phyloP scores from a whole-genome alignment of 2,329 filamentous ascomycete genomes.

The Fusarium tanahbumbuense region DNA sequence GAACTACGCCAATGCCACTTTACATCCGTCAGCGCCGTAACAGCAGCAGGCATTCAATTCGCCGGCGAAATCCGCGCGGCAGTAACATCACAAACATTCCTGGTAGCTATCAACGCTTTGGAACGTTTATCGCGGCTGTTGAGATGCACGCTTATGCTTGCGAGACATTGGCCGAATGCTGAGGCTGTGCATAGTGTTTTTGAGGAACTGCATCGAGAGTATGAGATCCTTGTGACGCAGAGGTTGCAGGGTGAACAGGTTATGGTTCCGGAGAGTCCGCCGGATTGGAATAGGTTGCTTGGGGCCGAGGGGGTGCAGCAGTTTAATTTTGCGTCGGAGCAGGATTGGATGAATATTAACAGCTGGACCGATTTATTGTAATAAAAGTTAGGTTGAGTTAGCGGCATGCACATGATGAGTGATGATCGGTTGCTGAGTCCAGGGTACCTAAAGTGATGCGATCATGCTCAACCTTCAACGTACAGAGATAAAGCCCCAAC shows the following conservation, averaged over 20 bases:
- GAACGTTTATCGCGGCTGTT: conserved; percentile 36
- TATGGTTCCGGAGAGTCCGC: conserved; percentile 41
- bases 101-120: conserved; percentile 39
- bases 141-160: conserved; percentile 30
- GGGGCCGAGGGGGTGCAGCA: conserved; percentile 35
- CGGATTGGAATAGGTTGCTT: conserved; percentile 42
- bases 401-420: too few relatives aligned
- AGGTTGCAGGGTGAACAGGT: conserved; percentile 42
- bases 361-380: conserved; percentile 42
- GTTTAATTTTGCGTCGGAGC: conserved; percentile 36
- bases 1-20: conserved; percentile 43
- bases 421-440: too few relatives aligned
- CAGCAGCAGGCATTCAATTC: conserved; percentile 42
- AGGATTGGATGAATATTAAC: conserved; percentile 44
- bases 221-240: conserved; percentile 41
- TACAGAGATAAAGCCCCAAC: too few relatives aligned
- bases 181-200: conserved; percentile 45
- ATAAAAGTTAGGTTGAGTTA: too few relatives aligned
- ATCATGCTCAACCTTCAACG: too few relatives aligned
- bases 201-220: conserved; percentile 42
- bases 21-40: conserved; percentile 42
- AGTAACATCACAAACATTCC: conserved; percentile 29
- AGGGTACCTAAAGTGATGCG: too few relatives aligned
- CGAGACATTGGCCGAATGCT: conserved; percentile 41
- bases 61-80: conserved; percentile 41